Conservation (phyloP, 78 protist species). For the Acrasis kona region DNA sequence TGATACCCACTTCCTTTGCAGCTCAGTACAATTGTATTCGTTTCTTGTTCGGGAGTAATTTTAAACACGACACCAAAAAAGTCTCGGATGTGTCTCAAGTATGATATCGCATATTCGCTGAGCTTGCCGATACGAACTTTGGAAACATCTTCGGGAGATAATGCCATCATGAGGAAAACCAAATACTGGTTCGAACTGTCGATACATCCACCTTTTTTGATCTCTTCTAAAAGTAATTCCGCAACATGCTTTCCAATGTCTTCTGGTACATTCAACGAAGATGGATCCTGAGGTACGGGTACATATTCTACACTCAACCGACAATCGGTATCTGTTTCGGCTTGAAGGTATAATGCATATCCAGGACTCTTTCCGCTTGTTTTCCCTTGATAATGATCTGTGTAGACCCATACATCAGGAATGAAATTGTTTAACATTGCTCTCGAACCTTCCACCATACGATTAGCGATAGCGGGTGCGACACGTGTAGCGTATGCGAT, state of each 20-base stretch:
- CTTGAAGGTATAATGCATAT: not conserved
- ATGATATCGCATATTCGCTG: slow-evolving; percentile 9
- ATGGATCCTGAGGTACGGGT: too few species aligned
- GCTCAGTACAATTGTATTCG: not conserved
- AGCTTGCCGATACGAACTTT: slow-evolving; percentile 65
- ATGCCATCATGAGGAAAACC: slow-evolving; percentile 69
- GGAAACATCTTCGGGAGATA: slow-evolving; percentile 86
- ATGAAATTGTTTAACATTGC: slow-evolving; percentile 51
- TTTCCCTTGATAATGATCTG: slow-evolving; percentile 74
- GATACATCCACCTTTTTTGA: slow-evolving; percentile 65
- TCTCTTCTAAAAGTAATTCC: slow-evolving; percentile 10
- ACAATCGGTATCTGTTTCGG: slow-evolving; percentile 2
- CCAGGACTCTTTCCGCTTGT: slow-evolving; percentile 52
- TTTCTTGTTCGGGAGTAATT: slow-evolving; percentile 1
- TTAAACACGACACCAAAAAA: slow-evolving; percentile 39
- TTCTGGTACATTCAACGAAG: slow-evolving; percentile 5
- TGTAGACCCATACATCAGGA: slow-evolving; percentile 85
- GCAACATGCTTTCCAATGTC: slow-evolving; percentile 12
- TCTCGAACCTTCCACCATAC: slow-evolving; percentile 62
- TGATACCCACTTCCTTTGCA: not conserved
- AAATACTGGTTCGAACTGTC: slow-evolving; percentile 69
- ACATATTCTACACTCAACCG: not conserved
- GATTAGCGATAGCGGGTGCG: slow-evolving; percentile 65
- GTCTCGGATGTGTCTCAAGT: slow-evolving; percentile 3
- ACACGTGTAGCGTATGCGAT: slow-evolving; percentile 63